phyloP scores from a whole-genome alignment of 495 filamentous ascomycete genomes.

The Xylaria sp. region DNA sequence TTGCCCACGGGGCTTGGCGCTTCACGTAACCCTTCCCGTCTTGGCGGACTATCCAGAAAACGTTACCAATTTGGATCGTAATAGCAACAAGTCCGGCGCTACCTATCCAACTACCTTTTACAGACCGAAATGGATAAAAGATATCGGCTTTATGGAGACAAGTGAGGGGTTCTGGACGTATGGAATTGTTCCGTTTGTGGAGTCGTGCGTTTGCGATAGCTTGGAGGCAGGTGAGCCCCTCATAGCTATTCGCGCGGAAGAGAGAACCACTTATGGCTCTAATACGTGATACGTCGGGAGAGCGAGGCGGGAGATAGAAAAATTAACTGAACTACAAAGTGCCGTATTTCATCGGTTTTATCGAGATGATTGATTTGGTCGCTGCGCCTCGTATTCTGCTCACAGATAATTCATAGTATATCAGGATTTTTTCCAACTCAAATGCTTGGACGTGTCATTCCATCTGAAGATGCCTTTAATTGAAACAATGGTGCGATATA shows the following conservation, averaged over 20 bases:
- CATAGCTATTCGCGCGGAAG: neutral
- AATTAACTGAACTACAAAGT: neutral
- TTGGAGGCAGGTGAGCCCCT: neutral
- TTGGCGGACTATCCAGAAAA: neutral
- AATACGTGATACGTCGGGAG: neutral
- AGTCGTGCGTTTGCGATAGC: neutral
- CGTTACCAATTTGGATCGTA: conserved; percentile 3
- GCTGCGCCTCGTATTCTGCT: neutral
- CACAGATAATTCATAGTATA: neutral
- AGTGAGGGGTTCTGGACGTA: neutral
- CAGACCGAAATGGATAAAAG: neutral
- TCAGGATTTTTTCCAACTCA: neutral
- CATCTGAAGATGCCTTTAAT: neutral
- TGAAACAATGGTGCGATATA: neutral
- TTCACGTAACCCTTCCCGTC: conserved; percentile 9
- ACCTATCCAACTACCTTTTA: neutral
- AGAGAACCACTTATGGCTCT: neutral
- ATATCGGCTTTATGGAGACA: neutral
- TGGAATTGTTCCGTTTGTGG: conserved; percentile 2
- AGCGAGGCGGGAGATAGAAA: neutral
- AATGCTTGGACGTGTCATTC: neutral
- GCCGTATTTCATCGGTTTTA: neutral
- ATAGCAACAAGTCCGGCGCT: neutral
- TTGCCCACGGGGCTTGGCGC: conserved; percentile 13
- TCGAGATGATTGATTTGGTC: neutral